Conservation (phyloP, 257 asterid genomes). For the Verbena officinalis region DNA sequence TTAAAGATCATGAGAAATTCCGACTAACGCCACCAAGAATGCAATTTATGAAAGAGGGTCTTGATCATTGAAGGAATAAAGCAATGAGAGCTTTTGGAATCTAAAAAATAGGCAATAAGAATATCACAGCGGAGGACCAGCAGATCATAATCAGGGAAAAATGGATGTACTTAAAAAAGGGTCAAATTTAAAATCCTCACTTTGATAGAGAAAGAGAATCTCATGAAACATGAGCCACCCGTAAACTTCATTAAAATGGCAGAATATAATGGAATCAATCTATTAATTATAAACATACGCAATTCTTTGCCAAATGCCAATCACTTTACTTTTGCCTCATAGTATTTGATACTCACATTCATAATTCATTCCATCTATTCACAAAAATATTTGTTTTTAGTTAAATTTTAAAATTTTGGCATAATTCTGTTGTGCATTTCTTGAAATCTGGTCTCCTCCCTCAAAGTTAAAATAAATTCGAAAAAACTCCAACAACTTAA, state of each 20-base stretch:
- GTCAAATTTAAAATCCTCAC: not conserved
- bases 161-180: not conserved
- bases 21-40: not conserved
- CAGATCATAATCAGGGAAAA: conserved; percentile 12
- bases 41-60: not conserved
- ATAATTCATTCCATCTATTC: conserved; percentile 2
- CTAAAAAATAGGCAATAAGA: not conserved
- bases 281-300: conserved; percentile 18
- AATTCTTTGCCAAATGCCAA: conserved; percentile 20
- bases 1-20: not conserved
- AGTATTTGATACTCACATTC: conserved; percentile 11
- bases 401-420: too few species aligned
- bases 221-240: conserved; percentile 18
- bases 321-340: conserved; percentile 27
- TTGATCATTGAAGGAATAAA: not conserved
- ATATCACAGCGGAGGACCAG: conserved; percentile 16
- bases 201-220: conserved; percentile 34
- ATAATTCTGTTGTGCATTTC: too few species aligned
- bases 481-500: not conserved
- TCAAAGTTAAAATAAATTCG: too few species aligned
- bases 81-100: not conserved
- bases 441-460: too few species aligned
- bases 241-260: conserved; percentile 18
- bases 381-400: conserved; percentile 26
- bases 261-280: conserved; percentile 24